Evolutionary conservation across 768 basidiomycete genomes (phyloP), one percentile per base, ranked within the genome.

Genomic region (Boletellus ananiceps): DNA sequence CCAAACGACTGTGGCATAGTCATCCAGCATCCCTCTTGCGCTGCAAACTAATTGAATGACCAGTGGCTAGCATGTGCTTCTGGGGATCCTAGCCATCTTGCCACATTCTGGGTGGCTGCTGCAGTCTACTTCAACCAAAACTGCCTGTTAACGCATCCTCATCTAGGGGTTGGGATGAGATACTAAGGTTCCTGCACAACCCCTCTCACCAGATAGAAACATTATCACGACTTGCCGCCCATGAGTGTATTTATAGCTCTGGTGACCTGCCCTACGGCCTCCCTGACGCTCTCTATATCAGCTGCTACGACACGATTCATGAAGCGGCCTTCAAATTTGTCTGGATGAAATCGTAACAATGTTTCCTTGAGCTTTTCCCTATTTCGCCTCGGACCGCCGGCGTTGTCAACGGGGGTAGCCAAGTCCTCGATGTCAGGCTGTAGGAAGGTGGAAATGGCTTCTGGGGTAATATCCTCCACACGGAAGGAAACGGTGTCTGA

Each of bases 261-360:
- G 11, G 75, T 83, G 5, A 90, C 80, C 31, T 77, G 74, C 5
- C 81, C 84, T 16, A 84, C 81, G 0, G 74, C 84, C 54, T 85
- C 81, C 44, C 69, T 69, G 3, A 86, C 82, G 14, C 54, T 60
- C 37, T 74, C 74, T 58, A 59, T 64, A 19, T 89, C 84, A 12
- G 56, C 58, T 29, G 70, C 68, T 37, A 56, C 58, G 6, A 88
- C 72, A 5, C 72, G 71, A 42, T 63, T 62, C 76, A 87, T 80
- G 41, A 88, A 68, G 31, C 87, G 75, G 16, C 87, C 84, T 62
- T 89, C 84, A 46, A 88, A 88, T 62, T 89, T 89, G 65, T 89
- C 87, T 2, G 87, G 87, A 60, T 89, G 87, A 62, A 85, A 89
- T 16, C 86, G 81, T 21, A 88, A 64, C 57, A 87, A 74, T 0